phyloP scores from a whole-genome alignment of 2,329 filamentous ascomycete species.

The Arthrobotrys entomopaga region DNA sequence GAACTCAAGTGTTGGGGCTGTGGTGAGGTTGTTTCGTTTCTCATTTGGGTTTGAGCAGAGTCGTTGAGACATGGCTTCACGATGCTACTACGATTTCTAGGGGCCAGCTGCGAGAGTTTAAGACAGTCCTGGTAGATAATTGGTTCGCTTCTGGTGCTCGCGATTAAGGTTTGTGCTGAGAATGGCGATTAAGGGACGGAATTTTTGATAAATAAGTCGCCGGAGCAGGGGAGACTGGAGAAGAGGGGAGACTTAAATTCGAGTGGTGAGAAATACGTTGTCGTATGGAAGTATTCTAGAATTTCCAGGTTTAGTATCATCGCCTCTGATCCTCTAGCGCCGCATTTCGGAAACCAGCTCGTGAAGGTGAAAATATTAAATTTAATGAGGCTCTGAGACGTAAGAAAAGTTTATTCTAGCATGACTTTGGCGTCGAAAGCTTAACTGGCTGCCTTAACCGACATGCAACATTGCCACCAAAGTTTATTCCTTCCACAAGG shows the following conservation, averaged over 20 bases:
- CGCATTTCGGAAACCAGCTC: constrained; percentile 46
- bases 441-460: constrained; percentile 17
- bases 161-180: constrained; percentile 15
- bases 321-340: not conserved
- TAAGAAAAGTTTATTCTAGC: constrained; percentile 30
- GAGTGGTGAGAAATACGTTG: too few species aligned
- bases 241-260: too few species aligned
- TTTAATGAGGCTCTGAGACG: constrained; percentile 37
- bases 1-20: constrained; percentile 25
- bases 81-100: constrained; percentile 14
- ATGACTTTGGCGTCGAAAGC: constrained; percentile 34
- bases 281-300: not conserved
- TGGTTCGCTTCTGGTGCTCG: constrained; percentile 10
- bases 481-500: constrained; percentile 15
- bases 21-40: constrained; percentile 47
- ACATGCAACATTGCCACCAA: constrained; percentile 47
- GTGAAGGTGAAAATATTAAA: constrained; percentile 3
- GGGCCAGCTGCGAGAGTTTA: constrained; percentile 34
- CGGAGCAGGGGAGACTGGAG: not conserved
- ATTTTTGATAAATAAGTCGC: constrained; percentile 22
- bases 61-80: constrained; percentile 35
- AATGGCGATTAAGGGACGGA: constrained; percentile 2
- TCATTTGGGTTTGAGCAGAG: constrained; percentile 39
- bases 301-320: not conserved
- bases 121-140: constrained; percentile 12